Base-by-base conservation (phyloP, 2,329 filamentous ascomycete species). In the Mycosphaerelloides madeirae region DNA sequence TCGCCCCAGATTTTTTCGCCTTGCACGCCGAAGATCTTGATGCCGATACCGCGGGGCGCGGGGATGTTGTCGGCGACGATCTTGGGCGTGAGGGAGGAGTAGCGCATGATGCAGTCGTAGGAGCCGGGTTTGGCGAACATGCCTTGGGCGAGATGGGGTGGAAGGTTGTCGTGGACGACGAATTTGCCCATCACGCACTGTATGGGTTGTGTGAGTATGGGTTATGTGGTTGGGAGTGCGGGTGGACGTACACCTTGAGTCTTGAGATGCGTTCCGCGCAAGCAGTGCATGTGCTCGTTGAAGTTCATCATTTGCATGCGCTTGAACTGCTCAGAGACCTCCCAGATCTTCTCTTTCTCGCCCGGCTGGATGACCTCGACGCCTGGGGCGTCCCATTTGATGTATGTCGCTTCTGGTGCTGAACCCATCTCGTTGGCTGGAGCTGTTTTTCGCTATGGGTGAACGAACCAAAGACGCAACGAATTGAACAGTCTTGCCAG, bases 281-380 rank as follows among this genome's bases (percentile, higher is more conserved):
- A 57, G 33, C 57, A 64, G 50, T 66, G 65, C 32, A 58, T 57
- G 48, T 68, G 61, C 44, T 64, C 62, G 42, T 67, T 63, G 57
- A 67, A 66, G 35, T 67, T 66, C 56, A 66, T 65, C 58, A 68
- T 65, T 48, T 68, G 64, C 54, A 68, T 63, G 6, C 61, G 54
- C 32, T 63, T 62, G 58, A 65, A 64, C 39, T 63, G 63, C 41
- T 63, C 62, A 43, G 66, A 65, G 11, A 64, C 63, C 36, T 59
- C 59, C 34, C 63, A 55, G 34, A 68, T 67, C 50, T 61, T 61
- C 49, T 65, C 58, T 41, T 63, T 55, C 47, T 68, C 53, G 28
- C 58, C 53, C 1, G 58, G 48, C 33, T 61, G 60, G 19, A 59
- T 48, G 15, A 50, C 44, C 41, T 66, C 64, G 5, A 67, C 64